These are phyloP conservation scores for Tripterygium wilfordii DNA, from an alignment of 177 flowering plant genomes.

Conservation along the genomic window DNA sequence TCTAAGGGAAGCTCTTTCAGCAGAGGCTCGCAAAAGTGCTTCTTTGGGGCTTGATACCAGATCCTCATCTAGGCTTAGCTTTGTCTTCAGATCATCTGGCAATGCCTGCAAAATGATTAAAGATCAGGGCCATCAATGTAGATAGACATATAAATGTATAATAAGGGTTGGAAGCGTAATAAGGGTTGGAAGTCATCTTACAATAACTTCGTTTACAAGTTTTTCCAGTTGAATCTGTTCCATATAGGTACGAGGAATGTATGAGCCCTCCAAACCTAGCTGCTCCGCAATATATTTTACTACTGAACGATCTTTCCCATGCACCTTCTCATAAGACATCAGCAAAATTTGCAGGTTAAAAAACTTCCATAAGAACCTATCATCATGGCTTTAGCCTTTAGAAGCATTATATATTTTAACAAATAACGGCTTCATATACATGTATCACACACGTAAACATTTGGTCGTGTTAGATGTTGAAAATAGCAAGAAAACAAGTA, in stretches of 20 bases:
- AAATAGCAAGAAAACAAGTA: too few relatives aligned
- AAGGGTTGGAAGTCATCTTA: slow-evolving; percentile 27
- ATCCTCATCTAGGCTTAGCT: slow-evolving; percentile 92
- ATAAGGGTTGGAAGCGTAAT: too few relatives aligned
- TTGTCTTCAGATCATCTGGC: slow-evolving; percentile 92
- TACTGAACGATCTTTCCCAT: slow-evolving; percentile 75
- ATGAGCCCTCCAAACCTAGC: slow-evolving; percentile 84
- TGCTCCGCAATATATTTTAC: slow-evolving; percentile 68
- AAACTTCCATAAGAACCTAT: too few relatives aligned
- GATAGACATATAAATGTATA: slow-evolving; percentile 2
- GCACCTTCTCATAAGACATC: slow-evolving; percentile 53
- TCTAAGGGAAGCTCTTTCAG: slow-evolving; percentile 53
- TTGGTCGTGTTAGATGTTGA: too few relatives aligned
- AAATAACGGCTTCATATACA: too few relatives aligned
- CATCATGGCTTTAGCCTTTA: too few relatives aligned
- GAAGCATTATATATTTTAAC: too few relatives aligned
- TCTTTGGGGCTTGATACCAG: slow-evolving; percentile 76
- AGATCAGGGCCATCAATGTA: slow-evolving; percentile 14
- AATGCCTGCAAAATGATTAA: slow-evolving; percentile 51
- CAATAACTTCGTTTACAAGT: slow-evolving; percentile 94
- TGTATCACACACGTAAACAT: too few relatives aligned
- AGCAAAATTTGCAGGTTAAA: too few relatives aligned
- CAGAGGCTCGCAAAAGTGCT: slow-evolving; percentile 68
- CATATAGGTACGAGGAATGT: slow-evolving; percentile 86
- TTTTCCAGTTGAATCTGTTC: slow-evolving; percentile 98